These are phyloP conservation scores for Sisymbrium irio DNA, from an alignment of 345 rosid genomes.

Conservation along the genomic window DNA sequence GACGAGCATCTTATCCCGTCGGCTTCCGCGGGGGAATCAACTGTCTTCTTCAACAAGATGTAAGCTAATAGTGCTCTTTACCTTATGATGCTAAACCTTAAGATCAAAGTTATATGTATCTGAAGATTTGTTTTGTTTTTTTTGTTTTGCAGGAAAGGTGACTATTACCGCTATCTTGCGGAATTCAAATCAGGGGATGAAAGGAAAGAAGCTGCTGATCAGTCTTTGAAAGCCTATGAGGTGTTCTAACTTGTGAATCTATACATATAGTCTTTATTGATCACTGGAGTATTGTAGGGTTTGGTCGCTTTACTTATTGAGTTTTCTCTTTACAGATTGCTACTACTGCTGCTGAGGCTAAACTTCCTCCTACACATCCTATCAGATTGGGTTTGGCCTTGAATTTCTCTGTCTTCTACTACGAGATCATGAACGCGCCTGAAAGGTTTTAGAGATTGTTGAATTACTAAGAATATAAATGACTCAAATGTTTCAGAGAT, in stretches of 20 bases:
- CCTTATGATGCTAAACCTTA: not conserved
- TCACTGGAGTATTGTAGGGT: not conserved
- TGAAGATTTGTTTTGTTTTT: not conserved
- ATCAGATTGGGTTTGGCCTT: constrained; percentile 73
- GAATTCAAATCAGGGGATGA: constrained; percentile 56
- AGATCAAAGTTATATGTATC: not conserved
- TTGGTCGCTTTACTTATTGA: not conserved
- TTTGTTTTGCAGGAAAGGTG: constrained; percentile 59
- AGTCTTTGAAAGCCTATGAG: constrained; percentile 69
- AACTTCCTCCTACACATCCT: constrained; percentile 66
- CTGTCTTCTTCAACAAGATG: constrained; percentile 68
- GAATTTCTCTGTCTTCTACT: constrained; percentile 76
- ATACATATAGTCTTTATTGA: not conserved
- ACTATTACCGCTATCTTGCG: constrained; percentile 62
- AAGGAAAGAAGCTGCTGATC: constrained; percentile 57
- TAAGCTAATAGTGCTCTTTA: constrained; percentile 23
- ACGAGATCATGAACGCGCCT: constrained; percentile 71
- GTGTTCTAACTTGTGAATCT: constrained; percentile 26
- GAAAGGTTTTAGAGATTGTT: constrained; percentile 50
- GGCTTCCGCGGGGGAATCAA: constrained; percentile 54
- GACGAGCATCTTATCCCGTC: constrained; percentile 72
- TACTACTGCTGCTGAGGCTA: constrained; percentile 55
- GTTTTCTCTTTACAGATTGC: constrained; percentile 45
- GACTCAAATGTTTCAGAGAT: not conserved
- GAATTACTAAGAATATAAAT: not conserved